phyloP scores from a whole-genome alignment of 129 eudicot genomes.

The Artemisia tridentata region DNA sequence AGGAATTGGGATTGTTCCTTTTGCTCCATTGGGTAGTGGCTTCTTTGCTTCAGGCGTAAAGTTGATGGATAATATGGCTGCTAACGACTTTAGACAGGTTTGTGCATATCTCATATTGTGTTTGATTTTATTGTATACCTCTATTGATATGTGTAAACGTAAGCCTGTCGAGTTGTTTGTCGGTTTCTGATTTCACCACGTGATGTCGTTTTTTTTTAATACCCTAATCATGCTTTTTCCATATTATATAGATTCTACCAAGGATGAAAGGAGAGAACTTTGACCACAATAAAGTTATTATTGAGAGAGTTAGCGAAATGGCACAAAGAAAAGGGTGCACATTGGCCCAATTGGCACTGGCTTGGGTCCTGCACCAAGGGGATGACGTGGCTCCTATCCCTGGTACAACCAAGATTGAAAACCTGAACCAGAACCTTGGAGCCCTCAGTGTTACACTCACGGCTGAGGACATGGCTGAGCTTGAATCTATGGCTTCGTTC shows the following conservation, averaged over 20 bases:
- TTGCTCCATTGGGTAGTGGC: constrained; percentile 49
- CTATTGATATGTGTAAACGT: too few species aligned
- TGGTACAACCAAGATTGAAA: constrained; percentile 45
- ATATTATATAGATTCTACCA: constrained; percentile 30
- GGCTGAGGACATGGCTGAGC: constrained; percentile 42
- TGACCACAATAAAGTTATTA: constrained; percentile 45
- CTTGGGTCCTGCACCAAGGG: constrained; percentile 53
- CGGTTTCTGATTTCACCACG: too few species aligned
- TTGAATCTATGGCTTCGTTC: constrained; percentile 44
- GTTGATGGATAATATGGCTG: constrained; percentile 31
- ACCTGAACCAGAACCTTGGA: constrained; percentile 45
- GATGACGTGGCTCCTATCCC: constrained; percentile 51
- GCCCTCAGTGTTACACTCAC: constrained; percentile 44
- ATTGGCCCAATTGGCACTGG: constrained; percentile 54
- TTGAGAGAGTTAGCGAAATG: constrained; percentile 28
- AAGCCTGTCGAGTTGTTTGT: too few species aligned
- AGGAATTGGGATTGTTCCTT: constrained; percentile 64
- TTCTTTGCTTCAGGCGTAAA: constrained; percentile 38
- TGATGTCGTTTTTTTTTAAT: background rate
- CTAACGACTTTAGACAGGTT: constrained; percentile 50
- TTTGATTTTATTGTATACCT: too few species aligned
- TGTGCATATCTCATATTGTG: background rate
- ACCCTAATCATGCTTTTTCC: background rate
- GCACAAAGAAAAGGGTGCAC: constrained; percentile 47
- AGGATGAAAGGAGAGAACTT: constrained; percentile 47